phyloP scores from a whole-genome alignment of 495 filamentous ascomycete species.

The Filosporella fistucella region DNA sequence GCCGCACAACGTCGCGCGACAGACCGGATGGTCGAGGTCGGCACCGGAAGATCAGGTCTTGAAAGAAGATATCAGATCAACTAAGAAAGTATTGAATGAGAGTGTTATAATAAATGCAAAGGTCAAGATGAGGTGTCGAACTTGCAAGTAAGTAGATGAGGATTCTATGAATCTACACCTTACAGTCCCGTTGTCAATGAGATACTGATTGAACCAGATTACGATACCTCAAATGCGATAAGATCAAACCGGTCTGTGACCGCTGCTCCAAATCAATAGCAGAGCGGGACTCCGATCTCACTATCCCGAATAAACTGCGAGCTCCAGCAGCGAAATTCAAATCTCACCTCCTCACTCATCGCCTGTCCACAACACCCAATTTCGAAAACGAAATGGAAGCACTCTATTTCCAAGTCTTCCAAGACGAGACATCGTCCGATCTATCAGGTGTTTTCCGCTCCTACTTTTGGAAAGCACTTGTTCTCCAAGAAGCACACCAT shows the following conservation, averaged over 20 bases:
- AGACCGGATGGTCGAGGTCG: too few relatives aligned
- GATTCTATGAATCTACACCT: not conserved
- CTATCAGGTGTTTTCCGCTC: not conserved
- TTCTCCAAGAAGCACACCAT: conserved; percentile 2
- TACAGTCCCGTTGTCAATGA: not conserved
- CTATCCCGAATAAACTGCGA: not conserved
- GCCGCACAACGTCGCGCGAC: too few relatives aligned
- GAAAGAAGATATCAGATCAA: too few relatives aligned
- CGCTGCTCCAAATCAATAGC: not conserved
- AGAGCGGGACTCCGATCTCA: not conserved
- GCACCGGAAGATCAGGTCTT: too few relatives aligned
- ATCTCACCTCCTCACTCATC: not conserved
- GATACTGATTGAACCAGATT: not conserved
- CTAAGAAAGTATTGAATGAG: too few relatives aligned
- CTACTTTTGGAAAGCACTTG: not conserved
- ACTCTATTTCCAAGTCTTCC: conserved; percentile 1
- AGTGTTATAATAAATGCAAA: too few relatives aligned
- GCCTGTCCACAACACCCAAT: not conserved
- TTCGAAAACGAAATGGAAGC: not conserved
- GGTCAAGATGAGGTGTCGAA: not conserved
- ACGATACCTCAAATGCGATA: conserved; percentile 3
- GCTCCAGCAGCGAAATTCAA: not conserved
- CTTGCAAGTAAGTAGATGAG: conserved; percentile 6
- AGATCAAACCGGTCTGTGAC: not conserved
- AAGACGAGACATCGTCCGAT: not conserved